Conservation (phyloP, 1,284 basidiomycete genomes). For the Lentinula novae-zelandiae region DNA sequence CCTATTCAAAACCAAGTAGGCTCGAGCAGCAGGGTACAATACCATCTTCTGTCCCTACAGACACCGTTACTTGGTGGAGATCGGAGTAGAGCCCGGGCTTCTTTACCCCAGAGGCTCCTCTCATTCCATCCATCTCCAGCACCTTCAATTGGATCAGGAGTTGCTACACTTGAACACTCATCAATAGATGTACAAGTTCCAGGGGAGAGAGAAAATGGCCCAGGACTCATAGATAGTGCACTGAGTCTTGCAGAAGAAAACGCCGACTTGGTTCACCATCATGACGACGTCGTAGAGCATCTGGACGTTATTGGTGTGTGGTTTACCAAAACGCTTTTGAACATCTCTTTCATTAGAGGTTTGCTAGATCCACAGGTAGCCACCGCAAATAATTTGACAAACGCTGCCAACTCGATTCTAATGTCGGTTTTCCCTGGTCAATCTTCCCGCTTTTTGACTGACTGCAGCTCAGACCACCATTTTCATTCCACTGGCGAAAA, state of each 20-base stretch:
- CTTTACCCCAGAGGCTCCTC: background rate
- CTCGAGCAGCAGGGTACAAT: conserved; percentile 14
- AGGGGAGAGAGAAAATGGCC: conserved; percentile 21
- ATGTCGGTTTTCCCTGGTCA: conserved; percentile 36
- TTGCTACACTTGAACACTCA: conserved; percentile 15
- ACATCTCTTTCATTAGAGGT: background rate
- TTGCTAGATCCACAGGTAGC: conserved; percentile 67
- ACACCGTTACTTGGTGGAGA: background rate
- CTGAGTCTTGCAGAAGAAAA: conserved; percentile 20
- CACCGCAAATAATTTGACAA: conserved; percentile 67
- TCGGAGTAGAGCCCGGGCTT: background rate
- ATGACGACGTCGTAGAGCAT: conserved; percentile 73
- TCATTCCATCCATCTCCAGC: background rate
- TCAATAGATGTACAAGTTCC: conserved; percentile 22
- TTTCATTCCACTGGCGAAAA: conserved; percentile 65
- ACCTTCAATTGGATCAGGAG: conserved; percentile 3
- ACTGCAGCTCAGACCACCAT: conserved; percentile 48
- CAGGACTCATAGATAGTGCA: conserved; percentile 21
- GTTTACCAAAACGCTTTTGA: background rate
- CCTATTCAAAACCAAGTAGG: background rate
- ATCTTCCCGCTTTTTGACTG: conserved; percentile 7
- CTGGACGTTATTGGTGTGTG: conserved; percentile 72
- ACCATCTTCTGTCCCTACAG: conserved; percentile 8
- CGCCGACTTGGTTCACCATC: conserved; percentile 40
- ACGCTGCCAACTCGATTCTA: conserved; percentile 76